Conservation (phyloP, 352 stramenopile genomes). For the Phytophthora brassicae region DNA sequence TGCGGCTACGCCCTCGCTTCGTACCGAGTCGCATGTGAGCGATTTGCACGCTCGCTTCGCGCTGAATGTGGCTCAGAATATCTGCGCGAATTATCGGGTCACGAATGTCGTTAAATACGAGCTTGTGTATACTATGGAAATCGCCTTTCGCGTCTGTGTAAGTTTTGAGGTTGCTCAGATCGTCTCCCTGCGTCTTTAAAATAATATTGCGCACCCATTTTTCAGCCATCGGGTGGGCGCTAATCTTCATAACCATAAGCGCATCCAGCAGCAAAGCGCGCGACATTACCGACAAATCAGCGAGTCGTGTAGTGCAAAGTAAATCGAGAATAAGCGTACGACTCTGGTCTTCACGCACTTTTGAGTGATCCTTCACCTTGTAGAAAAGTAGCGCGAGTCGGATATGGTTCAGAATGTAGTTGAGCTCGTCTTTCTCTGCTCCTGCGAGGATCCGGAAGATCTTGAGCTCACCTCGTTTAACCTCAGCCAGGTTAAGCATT, state of each 20-base stretch:
- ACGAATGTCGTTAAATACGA: constrained; percentile 97
- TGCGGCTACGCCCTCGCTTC: constrained; percentile 70
- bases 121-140: constrained; percentile 97
- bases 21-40: constrained; percentile 93
- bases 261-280: constrained; percentile 93
- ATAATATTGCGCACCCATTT: constrained; percentile 98
- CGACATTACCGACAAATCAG: constrained; percentile 91
- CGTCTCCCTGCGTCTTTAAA: constrained; percentile 93
- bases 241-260: constrained; percentile 97
- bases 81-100: constrained; percentile 85
- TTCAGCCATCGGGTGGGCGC: constrained; percentile 92
- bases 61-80: constrained; percentile 96
- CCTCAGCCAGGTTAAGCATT: constrained; percentile 81
- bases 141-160: constrained; percentile 96
- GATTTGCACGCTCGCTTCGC: constrained; percentile 92
- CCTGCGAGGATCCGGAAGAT: constrained; percentile 96
- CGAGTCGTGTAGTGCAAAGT: constrained; percentile 91
- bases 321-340: constrained; percentile 95
- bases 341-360: constrained; percentile 70
- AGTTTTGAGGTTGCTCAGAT: constrained; percentile 96
- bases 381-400: constrained; percentile 97
- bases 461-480: constrained; percentile 90
- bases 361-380: constrained; percentile 96
- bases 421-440: constrained; percentile 94
- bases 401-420: constrained; percentile 95